Percentiles rank a stretch among this genome's conserved stretches.
These are phyloP conservation scores for Penicillium sp. DNA, from an alignment of 2,329 filamentous ascomycete genomes.

Conservation along the genomic window DNA sequence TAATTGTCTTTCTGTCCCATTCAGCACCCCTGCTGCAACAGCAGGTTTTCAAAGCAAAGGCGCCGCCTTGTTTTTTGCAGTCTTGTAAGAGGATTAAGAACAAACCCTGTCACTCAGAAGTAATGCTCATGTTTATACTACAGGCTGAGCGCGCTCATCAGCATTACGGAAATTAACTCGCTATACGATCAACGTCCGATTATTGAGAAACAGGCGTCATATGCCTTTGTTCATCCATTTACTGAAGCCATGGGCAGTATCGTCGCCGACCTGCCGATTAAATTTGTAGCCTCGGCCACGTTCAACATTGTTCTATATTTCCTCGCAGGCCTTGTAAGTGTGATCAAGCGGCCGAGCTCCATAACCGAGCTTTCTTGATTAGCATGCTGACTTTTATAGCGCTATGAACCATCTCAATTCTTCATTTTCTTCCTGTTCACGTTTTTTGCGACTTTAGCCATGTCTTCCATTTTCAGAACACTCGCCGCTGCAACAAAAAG, in stretches of 20 bases:
- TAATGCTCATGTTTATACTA: background rate
- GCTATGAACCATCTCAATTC: constrained; percentile 45
- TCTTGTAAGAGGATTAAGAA: constrained; percentile 65
- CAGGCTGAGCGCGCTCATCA: constrained; percentile 53
- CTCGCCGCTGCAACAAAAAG: constrained; percentile 58
- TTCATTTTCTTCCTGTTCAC: constrained; percentile 63
- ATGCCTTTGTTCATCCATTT: constrained; percentile 86
- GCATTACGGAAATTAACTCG: constrained; percentile 72
- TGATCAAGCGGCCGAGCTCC: background rate
- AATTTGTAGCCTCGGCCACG: constrained; percentile 64
- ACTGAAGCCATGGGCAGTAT: constrained; percentile 83
- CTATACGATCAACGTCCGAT: constrained; percentile 87
- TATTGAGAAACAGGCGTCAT: constrained; percentile 84
- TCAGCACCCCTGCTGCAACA: constrained; percentile 45
- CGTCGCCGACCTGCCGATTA: constrained; percentile 81
- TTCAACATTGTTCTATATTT: constrained; percentile 87
- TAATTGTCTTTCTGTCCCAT: background rate
- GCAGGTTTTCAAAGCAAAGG: constrained; percentile 73
- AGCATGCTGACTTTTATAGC: constrained; percentile 20
- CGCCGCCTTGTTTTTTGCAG: constrained; percentile 78
- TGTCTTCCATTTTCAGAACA: constrained; percentile 58
- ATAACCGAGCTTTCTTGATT: background rate
- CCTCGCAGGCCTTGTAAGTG: constrained; percentile 52
- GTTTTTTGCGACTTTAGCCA: constrained; percentile 55
- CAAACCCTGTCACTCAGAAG: background rate